Base-by-base conservation (phyloP, 2,329 filamentous ascomycete genomes). In the Magnaporthales sp. region DNA sequence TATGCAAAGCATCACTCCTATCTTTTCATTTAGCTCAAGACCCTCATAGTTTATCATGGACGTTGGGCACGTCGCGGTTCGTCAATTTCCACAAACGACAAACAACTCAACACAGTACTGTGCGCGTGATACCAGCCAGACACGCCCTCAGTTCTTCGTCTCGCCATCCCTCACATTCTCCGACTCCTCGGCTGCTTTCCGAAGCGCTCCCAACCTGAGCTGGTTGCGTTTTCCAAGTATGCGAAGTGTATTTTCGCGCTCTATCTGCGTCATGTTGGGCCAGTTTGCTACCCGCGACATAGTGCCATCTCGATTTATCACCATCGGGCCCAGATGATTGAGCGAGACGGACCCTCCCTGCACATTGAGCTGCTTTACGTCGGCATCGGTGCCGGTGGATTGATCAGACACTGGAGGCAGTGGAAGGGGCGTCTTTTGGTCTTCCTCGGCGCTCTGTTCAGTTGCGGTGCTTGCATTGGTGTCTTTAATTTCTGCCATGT, bases 201-300 rank as follows among this genome's bases (percentile, higher is more conserved):
- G 81, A 71, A 92, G 74, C 31, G 78, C 81, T 63, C 83, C 85
- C 70, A 89, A 74, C 15, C 90, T 79, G 72, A 82, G 70, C 78
- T 88, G 82, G 74, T 93, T 93, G 73, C 91, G 80, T 81, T 86
- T 89, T 10, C 86, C 85, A 71, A 93, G 73, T 63, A 92, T 78
- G 62, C 87, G 81, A 74, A 92, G 70, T 51, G 90, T 91, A 72
- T 87, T 90, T 74, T 84, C 77, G 74, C 80, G 82, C 80, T 93
- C 90, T 7, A 86, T 81, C 29, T 86, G 85, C 2, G 84, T 84
- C 90, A 93, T 92, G 70, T 87, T 79, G 9, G 79, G 80, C 90
- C 90, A 93, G 75, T 93, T 93, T 46, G 83, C 78, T 71, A 93
- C 90, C 38, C 90, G 83, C 67, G 87, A 87, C 70, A 92, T 76